phyloP scores from a whole-genome alignment of 345 rosid genomes.

The Pistacia integerrima region DNA sequence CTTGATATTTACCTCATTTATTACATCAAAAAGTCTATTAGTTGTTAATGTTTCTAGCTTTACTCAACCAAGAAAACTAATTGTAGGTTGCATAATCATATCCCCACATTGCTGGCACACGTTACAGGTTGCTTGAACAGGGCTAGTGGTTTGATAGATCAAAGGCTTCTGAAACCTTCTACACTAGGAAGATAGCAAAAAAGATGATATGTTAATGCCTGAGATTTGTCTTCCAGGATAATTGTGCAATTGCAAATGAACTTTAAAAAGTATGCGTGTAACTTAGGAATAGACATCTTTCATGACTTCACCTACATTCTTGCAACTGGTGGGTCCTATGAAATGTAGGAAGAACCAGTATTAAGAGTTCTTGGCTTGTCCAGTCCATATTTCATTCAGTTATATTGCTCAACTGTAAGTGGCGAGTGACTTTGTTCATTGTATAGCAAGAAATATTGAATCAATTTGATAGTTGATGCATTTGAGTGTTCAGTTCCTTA shows the following conservation, averaged over 20 bases:
- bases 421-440: not conserved
- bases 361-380: not conserved
- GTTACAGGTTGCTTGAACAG: not conserved
- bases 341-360: not conserved
- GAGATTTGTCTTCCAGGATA: not conserved
- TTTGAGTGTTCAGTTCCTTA: not conserved
- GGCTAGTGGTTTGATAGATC: not conserved
- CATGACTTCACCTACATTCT: not conserved
- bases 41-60: not conserved
- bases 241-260: not conserved
- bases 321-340: not conserved
- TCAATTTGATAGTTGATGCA: constrained; percentile 1
- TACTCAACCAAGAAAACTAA: not conserved
- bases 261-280: not conserved
- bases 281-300: not conserved
- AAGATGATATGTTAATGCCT: not conserved
- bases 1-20: not conserved
- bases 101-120: too few relatives aligned
- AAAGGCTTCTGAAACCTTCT: not conserved
- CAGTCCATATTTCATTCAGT: not conserved
- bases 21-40: not conserved
- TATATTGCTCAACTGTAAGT: not conserved
- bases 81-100: not conserved
- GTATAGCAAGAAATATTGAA: not conserved
- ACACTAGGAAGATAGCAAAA: not conserved